Base-by-base conservation (phyloP, 208 protist species). In the Lotmaria passim region DNA sequence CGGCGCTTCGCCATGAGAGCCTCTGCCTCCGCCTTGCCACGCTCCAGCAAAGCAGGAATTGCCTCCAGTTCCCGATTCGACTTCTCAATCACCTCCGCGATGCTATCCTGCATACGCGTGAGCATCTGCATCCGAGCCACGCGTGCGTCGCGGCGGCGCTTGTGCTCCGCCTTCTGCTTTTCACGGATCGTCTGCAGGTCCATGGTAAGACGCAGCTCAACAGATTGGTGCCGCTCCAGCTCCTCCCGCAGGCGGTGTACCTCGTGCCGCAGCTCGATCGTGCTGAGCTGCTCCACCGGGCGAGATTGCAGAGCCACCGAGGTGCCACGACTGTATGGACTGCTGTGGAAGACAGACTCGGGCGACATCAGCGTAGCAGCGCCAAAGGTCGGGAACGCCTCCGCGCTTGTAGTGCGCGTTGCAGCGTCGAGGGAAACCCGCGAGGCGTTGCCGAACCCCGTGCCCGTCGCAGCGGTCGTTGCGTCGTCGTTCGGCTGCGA, bases 121-220 rank as follows among this genome's bases (percentile, higher is more conserved):
- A 86, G 64, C 76, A 89, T 82, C 33, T 71, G 68, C 43, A 74
- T 47, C 10, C 79, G 77, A 5, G 71, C 78, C 23, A 24, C 24
- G 14, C 78, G 73, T 21, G 79, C 36, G 23, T 86, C 80, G 26
- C 67, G 74, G 17, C 74, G 69, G 7, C 81, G 79, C 28, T 68
- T 69, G 21, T 69, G 56, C 56, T 85, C 80, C 44, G 84, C 79
- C 69, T 75, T 74, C 48, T 79, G 76, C 50, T 81, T 74, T 68
- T 70, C 69, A 19, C 68, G 60, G 17, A 86, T 23, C 24, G 48
- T 69, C n/a, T 73, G 43, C 24, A 89, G 43, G 44, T 89, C 79
- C 48, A 76, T 75, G 55, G 69, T 36, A 28, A 86, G 78, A 26
- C 75, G 76, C 55, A 81, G 73, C 73, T 81, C 75, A 3, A 15